phyloP scores from a whole-genome alignment of 2,329 filamentous ascomycete species.

The Drechmeria coniospora region DNA sequence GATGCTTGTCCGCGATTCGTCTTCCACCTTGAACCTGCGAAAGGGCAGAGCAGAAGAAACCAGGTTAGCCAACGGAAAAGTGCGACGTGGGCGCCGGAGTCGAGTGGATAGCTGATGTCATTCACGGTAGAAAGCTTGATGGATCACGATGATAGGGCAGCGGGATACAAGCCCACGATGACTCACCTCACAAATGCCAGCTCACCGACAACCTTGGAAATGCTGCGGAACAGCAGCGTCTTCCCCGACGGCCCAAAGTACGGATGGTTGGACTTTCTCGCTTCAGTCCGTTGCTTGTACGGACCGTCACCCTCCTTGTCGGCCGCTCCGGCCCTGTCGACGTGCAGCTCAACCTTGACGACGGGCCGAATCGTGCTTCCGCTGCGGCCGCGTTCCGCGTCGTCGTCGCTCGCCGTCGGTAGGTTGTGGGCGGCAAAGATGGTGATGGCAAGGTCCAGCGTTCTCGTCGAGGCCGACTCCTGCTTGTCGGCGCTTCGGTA shows the following conservation, averaged over 20 bases:
- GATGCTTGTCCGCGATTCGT: slow-evolving; percentile 25
- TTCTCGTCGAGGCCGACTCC: slow-evolving; percentile 30
- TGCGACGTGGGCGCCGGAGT: no score
- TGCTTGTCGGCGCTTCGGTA: slow-evolving; percentile 43
- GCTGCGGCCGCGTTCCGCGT: slow-evolving; percentile 14
- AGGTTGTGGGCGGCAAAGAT: slow-evolving; percentile 66
- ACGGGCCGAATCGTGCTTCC: slow-evolving; percentile 43
- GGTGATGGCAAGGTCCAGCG: slow-evolving; percentile 53
- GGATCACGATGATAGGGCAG: no score
- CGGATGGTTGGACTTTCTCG: slow-evolving; percentile 42
- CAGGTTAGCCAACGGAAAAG: background rate
- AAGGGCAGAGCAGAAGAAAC: background rate
- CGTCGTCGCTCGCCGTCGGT: slow-evolving; percentile 15
- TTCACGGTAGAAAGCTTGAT: no score
- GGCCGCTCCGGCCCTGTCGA: slow-evolving; percentile 41
- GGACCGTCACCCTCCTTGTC: slow-evolving; percentile 29
- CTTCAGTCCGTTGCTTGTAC: slow-evolving; percentile 44
- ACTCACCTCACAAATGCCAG: slow-evolving; percentile 60
- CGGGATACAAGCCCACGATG: no score
- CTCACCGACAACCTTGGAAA: slow-evolving; percentile 47
- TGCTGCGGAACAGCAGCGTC: slow-evolving; percentile 40
- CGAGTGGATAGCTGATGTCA: no score
- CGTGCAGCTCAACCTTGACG: slow-evolving; percentile 67
- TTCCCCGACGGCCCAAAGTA: slow-evolving; percentile 41
- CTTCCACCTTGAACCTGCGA: slow-evolving; percentile 37